Evolutionary conservation across 1,139 yeast genomes (phyloP).

Genomic region (Geotrichum reessii): DNA sequence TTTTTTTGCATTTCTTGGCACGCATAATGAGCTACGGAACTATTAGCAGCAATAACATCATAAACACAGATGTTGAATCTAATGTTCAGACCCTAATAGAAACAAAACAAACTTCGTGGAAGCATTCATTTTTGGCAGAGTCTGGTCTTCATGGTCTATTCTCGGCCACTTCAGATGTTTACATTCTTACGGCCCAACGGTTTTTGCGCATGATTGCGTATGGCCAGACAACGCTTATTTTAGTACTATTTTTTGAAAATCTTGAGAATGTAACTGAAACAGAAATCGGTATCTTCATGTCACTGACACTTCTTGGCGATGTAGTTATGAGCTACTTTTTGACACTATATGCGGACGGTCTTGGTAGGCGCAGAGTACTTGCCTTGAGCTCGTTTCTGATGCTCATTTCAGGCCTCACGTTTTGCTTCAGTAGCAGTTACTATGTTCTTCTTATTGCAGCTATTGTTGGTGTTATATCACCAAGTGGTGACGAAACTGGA

Average conservation of each 20-base stretch:
- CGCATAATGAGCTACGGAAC: neutral
- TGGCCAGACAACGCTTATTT: constrained; percentile 75
- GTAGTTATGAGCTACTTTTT: constrained; percentile 6
- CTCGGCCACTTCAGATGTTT: constrained; percentile 43
- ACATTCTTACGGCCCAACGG: constrained; percentile 63
- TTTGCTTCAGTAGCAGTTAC: constrained; percentile 50
- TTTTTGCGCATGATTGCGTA: constrained; percentile 70
- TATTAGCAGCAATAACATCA: neutral
- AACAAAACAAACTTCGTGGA: neutral
- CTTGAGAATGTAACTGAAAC: constrained; percentile 50
- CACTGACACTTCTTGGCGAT: constrained; percentile 40
- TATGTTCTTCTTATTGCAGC: constrained; percentile 58
- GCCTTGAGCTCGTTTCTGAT: constrained; percentile 62
- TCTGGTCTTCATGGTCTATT: constrained; percentile 16
- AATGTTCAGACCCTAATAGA: neutral
- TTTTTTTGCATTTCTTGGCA: neutral
- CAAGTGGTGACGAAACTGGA: constrained; percentile 90
- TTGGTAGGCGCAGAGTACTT: constrained; percentile 69
- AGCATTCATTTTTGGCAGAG: constrained; percentile 1
- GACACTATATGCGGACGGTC: constrained; percentile 72
- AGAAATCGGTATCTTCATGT: constrained; percentile 74
- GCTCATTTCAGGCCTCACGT: constrained; percentile 62
- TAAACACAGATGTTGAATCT: neutral
- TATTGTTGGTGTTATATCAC: constrained; percentile 66
- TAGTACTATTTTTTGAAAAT: constrained; percentile 60